Conservation (phyloP, 192 early-diverging fungal species). For the Rhizophlyctis rosea region DNA sequence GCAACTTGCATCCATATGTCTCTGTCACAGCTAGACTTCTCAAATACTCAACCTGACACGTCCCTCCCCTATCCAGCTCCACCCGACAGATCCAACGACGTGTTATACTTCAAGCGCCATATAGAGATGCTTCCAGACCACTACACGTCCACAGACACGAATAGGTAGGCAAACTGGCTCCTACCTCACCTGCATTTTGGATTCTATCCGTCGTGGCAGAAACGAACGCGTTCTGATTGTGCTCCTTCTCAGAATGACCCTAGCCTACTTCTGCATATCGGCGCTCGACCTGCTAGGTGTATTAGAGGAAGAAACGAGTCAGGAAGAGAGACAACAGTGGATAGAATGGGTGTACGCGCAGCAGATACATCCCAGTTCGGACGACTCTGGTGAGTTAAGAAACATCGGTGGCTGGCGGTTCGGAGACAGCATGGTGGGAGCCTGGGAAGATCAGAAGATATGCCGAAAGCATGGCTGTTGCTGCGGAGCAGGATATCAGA, state of each 20-base stretch:
- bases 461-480: no score
- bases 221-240: no score
- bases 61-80: no score
- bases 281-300: constrained; percentile 77
- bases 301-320: constrained; percentile 53
- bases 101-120: constrained; percentile 68
- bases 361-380: constrained; percentile 57
- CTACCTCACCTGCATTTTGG: no score
- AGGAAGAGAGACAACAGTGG: constrained; percentile 60
- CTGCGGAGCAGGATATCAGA: neutral
- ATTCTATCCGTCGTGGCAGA: no score
- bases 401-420: neutral
- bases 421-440: no score
- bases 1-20: no score
- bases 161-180: no score
- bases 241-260: constrained; percentile 74
- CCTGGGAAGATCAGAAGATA: no score
- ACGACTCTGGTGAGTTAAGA: constrained; percentile 19
- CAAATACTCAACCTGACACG: no score
- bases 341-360: constrained; percentile 98
- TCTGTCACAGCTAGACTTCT: no score
- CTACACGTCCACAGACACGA: constrained; percentile 68
- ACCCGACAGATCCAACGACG: constrained; percentile 39
- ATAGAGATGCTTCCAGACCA: constrained; percentile 70
- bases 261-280: constrained; percentile 78